Conservation (phyloP, 192 early-diverging fungal genomes). For the Blastocladiella britannica region DNA sequence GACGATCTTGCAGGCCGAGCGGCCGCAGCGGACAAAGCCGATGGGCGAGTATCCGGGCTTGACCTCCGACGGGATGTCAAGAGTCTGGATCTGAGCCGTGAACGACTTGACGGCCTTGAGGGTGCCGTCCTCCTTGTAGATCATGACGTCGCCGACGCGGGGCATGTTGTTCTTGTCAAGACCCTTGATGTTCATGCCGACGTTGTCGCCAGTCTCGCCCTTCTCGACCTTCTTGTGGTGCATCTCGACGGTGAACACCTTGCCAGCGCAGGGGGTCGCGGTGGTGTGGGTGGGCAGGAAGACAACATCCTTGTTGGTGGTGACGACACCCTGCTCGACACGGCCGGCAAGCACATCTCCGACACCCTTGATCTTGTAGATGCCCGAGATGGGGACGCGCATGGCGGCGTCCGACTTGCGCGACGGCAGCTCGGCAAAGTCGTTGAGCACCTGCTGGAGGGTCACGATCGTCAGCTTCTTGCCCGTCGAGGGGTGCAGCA, state of each 20-base stretch:
- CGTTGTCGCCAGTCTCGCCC: slow-evolving; percentile 81
- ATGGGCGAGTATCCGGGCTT: slow-evolving; percentile 83
- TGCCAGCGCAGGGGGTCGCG: background rate
- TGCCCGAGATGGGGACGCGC: slow-evolving; percentile 90
- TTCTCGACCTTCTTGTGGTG: slow-evolving; percentile 89
- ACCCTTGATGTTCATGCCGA: slow-evolving; percentile 98
- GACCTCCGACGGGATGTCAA: slow-evolving; percentile 91
- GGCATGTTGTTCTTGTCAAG: slow-evolving; percentile 85
- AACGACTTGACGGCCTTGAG: slow-evolving; percentile 79
- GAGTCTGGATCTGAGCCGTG: slow-evolving; percentile 84
- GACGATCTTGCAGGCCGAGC: slow-evolving; percentile 88
- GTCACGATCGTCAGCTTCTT: slow-evolving; percentile 35
- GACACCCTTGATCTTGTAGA: slow-evolving; percentile 97
- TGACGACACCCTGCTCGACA: slow-evolving; percentile 91
- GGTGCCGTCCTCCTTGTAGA: slow-evolving; percentile 93
- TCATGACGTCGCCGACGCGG: slow-evolving; percentile 84
- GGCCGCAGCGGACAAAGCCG: slow-evolving; percentile 87
- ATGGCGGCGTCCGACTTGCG: slow-evolving; percentile 86
- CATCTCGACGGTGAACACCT: slow-evolving; percentile 60
- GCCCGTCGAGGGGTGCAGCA: slow-evolving; percentile 3
- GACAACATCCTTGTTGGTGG: slow-evolving; percentile 12
- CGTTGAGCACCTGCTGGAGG: slow-evolving; percentile 72
- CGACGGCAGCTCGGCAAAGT: slow-evolving; percentile 75
- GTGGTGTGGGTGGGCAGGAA: background rate
- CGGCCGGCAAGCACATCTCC: slow-evolving; percentile 92